Evolutionary conservation across 768 basidiomycete species (phyloP).

Genomic region (Lactarius hatsudake): DNA sequence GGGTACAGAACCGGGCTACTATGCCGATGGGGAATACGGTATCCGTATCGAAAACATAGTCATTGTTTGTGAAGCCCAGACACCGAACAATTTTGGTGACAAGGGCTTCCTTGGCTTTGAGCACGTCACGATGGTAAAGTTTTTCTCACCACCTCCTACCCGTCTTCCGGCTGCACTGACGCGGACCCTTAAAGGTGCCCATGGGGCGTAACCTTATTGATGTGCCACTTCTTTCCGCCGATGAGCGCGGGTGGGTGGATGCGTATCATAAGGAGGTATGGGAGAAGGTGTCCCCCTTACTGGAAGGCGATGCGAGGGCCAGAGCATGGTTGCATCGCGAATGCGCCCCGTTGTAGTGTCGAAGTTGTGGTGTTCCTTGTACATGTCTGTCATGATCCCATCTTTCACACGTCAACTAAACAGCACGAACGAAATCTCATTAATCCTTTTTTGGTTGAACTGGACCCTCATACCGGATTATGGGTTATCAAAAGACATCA

Average conservation of each 20-base stretch:
- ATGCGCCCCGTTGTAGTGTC: conserved; percentile 39
- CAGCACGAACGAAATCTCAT: neutral
- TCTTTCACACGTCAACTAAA: neutral
- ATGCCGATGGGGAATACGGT: conserved; percentile 86
- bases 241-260: conserved; percentile 81
- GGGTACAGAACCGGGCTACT: conserved; percentile 79
- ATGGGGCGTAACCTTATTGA: conserved; percentile 86
- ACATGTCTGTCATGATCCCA: neutral
- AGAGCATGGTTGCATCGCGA: conserved; percentile 63
- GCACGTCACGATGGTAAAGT: conserved; percentile 77
- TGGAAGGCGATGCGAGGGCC: conserved; percentile 60
- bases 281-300: conserved; percentile 70
- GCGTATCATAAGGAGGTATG: conserved; percentile 75
- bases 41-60: conserved; percentile 93
- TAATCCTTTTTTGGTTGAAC: neutral
- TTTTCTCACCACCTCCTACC: neutral
- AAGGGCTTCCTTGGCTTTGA: conserved; percentile 86
- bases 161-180: conserved; percentile 5
- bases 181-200: conserved; percentile 52
- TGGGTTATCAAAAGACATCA: too few species aligned
- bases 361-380: neutral
- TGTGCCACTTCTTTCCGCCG: conserved; percentile 50
- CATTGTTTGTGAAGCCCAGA: conserved; percentile 66
- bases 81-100: conserved; percentile 73
- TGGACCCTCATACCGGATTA: too few species aligned